Base-by-base conservation (phyloP, 1,284 basidiomycete species). In the Apiotrichum sp. region DNA sequence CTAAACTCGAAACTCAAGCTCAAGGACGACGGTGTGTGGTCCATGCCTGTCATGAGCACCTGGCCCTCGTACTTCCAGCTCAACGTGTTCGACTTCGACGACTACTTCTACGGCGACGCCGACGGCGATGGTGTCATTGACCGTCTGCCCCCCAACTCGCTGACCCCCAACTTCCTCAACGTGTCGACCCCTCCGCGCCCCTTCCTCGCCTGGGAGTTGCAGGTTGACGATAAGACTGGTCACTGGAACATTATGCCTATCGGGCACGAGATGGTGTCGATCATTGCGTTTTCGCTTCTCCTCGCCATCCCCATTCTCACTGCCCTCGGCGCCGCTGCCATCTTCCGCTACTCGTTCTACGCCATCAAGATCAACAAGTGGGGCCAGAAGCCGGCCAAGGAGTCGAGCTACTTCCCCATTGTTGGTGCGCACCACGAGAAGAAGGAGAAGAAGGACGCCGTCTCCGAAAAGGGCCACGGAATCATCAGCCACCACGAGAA, bases 301-400 rank as follows among this genome's bases (percentile, higher is more conserved):
- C 79, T 88, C 43, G 70, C 83, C 40, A 89, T 93, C 59, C 91
- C 91, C 6, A 76, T 92, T 62, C 82, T 93, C 73, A 93, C 91
- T 22, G 91, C 84, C 59, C 81, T 84, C 13, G 79, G 88, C 52
- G 89, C 91, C 4, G 89, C 90, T 38, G 72, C 86, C 53, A 77
- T 90, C 76, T 95, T 95, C 83, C 88, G 91, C 83, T 91, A 88
- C 86, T 86, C 87, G 10, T 95, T 95, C 82, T 95, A 95, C 71
- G 88, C 89, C 29, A 93, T 95, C 79, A 90, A 84, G 73, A 86
- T 91, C 79, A 95, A 95, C 78, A 86, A 86, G 74, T 93, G 86
- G 78, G 90, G 90, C 78, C 83, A 86, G 64, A 85, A 88, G 76
- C 81, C 84, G 3, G 54, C 57, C 55, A 77, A 76, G 65, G 75